These are phyloP conservation scores for Pelagomonas calceolata DNA, from an alignment of 108 stramenopile species.

Conservation along the genomic window DNA sequence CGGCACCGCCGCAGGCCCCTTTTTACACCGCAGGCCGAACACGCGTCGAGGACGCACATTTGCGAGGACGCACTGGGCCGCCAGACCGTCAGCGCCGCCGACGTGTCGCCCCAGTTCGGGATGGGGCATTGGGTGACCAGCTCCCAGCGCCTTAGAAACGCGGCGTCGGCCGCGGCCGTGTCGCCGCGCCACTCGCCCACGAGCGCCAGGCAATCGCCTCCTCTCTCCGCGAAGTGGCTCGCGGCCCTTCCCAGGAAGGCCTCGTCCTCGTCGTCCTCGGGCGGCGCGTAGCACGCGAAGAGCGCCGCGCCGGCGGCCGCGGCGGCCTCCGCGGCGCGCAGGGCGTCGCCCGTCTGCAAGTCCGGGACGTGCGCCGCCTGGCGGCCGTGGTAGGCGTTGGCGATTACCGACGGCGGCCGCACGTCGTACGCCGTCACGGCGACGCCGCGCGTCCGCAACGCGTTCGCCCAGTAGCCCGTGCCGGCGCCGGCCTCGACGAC, in stretches of 20 bases:
- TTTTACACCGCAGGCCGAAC: neutral
- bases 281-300: neutral
- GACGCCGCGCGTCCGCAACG: neutral
- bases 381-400: neutral
- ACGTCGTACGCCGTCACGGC: neutral
- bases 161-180: neutral
- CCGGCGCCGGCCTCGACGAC: neutral
- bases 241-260: neutral
- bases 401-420: neutral
- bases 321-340: neutral
- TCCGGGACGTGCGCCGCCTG: neutral
- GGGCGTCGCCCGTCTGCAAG: neutral
- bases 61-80: neutral
- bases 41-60: neutral
- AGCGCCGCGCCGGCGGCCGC: neutral
- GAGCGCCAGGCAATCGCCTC: neutral
- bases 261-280: neutral
- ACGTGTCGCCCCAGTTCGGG: neutral
- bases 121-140: neutral
- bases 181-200: neutral
- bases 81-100: neutral
- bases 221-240: neutral
- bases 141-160: neutral
- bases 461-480: neutral
- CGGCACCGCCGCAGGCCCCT: neutral